Base-by-base conservation (phyloP, 2,329 filamentous ascomycete species). In the Graphilbum fragrans region DNA sequence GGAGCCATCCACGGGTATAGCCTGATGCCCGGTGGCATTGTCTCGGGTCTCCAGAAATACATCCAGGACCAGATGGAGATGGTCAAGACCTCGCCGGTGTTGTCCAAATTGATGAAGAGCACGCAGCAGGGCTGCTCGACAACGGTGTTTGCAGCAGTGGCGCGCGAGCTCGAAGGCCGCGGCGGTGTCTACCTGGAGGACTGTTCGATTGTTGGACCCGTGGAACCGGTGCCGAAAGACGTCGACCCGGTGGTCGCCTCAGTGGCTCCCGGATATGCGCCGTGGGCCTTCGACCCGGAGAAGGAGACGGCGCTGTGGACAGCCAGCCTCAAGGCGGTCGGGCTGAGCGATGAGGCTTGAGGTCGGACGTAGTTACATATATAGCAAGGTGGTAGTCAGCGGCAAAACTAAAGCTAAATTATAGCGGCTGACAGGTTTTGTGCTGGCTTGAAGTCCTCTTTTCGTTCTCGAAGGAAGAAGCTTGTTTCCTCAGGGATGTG, bases 1-100 rank as follows among this genome's bases (percentile, higher is more conserved):
- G 45, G 52, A 12, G 60, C 63, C 17, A 45, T 71, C 1, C 65
- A 66, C 35, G 66, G 56, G 3, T 54, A 57, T 16, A 59, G 57
- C 37, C 41, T 71, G 4, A 62, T 66, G 47, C 69, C 67, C 0
- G 68, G 69, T 3, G 57, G 58, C 7, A 66, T 70, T 45, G 29
- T 20, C 31, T 57, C 54, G 1, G 50, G 48, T 8, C 45, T 64
- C 40, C 46, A 52, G 38, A 48, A 47, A 33, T 46, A 59, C 47
- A 37, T 56, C 1, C 20, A 45, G n/a, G 50, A 48, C 1, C 39
- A 50, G 17, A 48, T 44, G 19, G 45, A 11, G 40, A 35, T 35
- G 47, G 52, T 43, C 35, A 38, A 36, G 41, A 14, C 5, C 32
- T 2, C 41, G 32, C 17, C 32, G 4, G 22, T 4, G 4, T 19